Evolutionary conservation across 2,329 filamentous ascomycete species (phyloP).

Genomic region (Chrysosporium keratinophilum): DNA sequence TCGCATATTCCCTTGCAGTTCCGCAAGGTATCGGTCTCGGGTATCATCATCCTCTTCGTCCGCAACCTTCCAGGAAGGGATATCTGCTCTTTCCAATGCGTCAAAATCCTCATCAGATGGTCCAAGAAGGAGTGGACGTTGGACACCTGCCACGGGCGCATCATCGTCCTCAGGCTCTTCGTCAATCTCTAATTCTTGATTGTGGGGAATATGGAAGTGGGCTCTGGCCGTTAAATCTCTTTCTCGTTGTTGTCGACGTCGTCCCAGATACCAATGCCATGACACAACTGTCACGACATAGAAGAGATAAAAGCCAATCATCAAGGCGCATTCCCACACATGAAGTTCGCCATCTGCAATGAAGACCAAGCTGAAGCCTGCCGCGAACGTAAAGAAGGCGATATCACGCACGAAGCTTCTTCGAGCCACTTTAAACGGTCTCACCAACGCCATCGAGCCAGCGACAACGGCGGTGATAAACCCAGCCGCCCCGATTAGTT

Average conservation of each 20-base stretch:
- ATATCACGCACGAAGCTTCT: slow-evolving; percentile 88
- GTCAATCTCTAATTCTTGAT: slow-evolving; percentile 49
- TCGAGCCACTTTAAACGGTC: slow-evolving; percentile 81
- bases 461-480: slow-evolving; percentile 97
- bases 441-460: slow-evolving; percentile 92
- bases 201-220: slow-evolving; percentile 55
- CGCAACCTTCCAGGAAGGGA: slow-evolving; percentile 40
- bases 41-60: slow-evolving; percentile 47
- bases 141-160: slow-evolving; percentile 30
- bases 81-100: slow-evolving; percentile 47
- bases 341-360: slow-evolving; percentile 73
- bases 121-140: slow-evolving; percentile 37
- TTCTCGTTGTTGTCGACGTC: slow-evolving; percentile 50
- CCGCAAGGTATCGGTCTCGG: slow-evolving; percentile 55
- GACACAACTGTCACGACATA: slow-evolving; percentile 80
- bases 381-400: slow-evolving; percentile 78
- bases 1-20: slow-evolving; percentile 89
- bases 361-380: slow-evolving; percentile 77
- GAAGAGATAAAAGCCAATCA: slow-evolving; percentile 84
- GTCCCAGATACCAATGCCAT: slow-evolving; percentile 79
- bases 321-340: slow-evolving; percentile 78
- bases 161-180: slow-evolving; percentile 49
- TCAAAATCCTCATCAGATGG: slow-evolving; percentile 53
- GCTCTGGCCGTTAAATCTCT: slow-evolving; percentile 63
- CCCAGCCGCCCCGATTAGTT: slow-evolving; percentile 84